These are phyloP conservation scores for Populus trichocarpa DNA, from an alignment of 441 rosid genomes.

Conservation along the genomic window DNA sequence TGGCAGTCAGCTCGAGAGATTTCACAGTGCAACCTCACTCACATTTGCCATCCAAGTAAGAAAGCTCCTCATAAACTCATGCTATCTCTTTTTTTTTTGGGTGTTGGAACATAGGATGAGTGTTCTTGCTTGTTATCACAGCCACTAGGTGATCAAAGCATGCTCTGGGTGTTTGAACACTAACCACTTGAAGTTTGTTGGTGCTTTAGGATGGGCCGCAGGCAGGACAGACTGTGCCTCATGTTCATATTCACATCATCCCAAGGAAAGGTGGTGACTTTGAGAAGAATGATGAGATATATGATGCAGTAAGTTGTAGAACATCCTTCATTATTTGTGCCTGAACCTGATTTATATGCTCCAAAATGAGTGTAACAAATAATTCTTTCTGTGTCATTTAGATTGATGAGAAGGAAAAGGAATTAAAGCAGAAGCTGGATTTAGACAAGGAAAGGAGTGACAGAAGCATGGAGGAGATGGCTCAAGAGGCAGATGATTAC, in stretches of 20 bases:
- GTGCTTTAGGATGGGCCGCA: slow-evolving; percentile 75
- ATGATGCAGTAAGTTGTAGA: slow-evolving; percentile 64
- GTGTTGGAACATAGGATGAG: neutral
- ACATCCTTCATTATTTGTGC: neutral
- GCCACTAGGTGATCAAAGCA: neutral
- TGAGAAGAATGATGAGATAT: slow-evolving; percentile 84
- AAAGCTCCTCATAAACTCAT: neutral
- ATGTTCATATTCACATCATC: slow-evolving; percentile 86
- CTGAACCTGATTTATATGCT: neutral
- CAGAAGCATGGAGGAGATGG: slow-evolving; percentile 77
- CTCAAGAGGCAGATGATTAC: slow-evolving; percentile 70
- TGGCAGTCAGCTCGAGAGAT: slow-evolving; percentile 67
- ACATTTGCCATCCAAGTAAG: slow-evolving; percentile 81
- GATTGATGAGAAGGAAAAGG: slow-evolving; percentile 80
- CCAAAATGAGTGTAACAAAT: neutral
- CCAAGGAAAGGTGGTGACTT: slow-evolving; percentile 83
- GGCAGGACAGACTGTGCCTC: slow-evolving; percentile 91
- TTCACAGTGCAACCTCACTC: slow-evolving; percentile 78
- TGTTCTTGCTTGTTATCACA: neutral
- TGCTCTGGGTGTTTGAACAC: neutral
- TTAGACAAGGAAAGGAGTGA: slow-evolving; percentile 78
- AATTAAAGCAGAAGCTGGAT: slow-evolving; percentile 68
- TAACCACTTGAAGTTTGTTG: neutral
- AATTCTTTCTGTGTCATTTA: slow-evolving; percentile 17
- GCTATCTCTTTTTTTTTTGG: neutral